Conservation (phyloP, 2,329 filamentous ascomycete species). For the Mariannaea sp. region DNA sequence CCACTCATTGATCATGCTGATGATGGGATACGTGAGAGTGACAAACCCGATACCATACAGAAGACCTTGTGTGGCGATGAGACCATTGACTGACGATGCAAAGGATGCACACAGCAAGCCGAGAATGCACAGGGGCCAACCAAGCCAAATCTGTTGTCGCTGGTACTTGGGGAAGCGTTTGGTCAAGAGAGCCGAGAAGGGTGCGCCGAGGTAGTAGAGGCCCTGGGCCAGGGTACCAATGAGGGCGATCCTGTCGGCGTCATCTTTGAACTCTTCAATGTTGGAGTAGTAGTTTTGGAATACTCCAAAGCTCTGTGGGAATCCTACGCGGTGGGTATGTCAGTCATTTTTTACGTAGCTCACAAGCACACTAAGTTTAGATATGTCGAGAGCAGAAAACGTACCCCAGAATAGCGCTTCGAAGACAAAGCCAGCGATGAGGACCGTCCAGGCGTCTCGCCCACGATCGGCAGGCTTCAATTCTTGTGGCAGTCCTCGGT, state of each 20-base stretch:
- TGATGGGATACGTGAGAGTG: constrained; percentile 45
- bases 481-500: background rate
- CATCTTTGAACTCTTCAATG: constrained; percentile 34
- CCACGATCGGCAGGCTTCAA: constrained; percentile 32
- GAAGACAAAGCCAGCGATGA: constrained; percentile 36
- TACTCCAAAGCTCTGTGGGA: constrained; percentile 40
- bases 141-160: constrained; percentile 44
- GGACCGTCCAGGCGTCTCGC: constrained; percentile 33
- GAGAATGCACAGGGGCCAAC: constrained; percentile 46
- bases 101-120: constrained; percentile 44
- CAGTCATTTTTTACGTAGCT: too few relatives aligned
- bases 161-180: constrained; percentile 43
- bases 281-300: constrained; percentile 40
- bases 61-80: constrained; percentile 48
- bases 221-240: constrained; percentile 40
- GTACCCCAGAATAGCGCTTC: constrained; percentile 37
- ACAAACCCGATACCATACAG: constrained; percentile 47
- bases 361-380: too few relatives aligned
- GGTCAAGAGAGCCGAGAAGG: constrained; percentile 40
- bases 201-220: constrained; percentile 42
- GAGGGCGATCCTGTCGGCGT: constrained; percentile 34
- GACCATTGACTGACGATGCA: constrained; percentile 37
- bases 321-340: constrained; percentile 26
- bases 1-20: constrained; percentile 48
- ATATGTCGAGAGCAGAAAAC: background rate